Evolutionary conservation across 2,329 filamentous ascomycete genomes (phyloP).

Genomic region (Neofusicoccum cordaticola): DNA sequence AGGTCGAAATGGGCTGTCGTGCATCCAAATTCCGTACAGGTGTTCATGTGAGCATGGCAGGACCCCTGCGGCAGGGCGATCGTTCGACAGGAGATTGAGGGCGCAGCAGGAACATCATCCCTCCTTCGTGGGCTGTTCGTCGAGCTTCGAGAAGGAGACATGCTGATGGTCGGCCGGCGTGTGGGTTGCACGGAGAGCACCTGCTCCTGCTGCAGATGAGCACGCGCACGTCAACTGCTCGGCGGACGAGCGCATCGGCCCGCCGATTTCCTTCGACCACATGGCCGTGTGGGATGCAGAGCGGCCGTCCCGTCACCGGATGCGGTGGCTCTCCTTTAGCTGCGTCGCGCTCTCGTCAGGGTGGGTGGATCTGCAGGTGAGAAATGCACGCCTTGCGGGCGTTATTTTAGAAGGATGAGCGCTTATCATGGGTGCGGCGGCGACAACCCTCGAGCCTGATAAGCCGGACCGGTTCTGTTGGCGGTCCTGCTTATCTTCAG

Average conservation of each 20-base stretch:
- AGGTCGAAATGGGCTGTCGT: not conserved
- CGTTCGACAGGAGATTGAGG: not conserved
- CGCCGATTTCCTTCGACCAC: not conserved
- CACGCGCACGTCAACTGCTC: not conserved
- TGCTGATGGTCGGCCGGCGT: not conserved
- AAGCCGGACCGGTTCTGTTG: not conserved
- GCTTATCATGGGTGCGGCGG: not conserved
- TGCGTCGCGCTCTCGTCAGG: not conserved
- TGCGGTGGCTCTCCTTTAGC: not conserved
- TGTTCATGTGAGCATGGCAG: not conserved
- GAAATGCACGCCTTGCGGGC: not conserved
- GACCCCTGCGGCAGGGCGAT: not conserved
- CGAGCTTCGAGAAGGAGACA: not conserved
- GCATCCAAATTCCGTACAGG: not conserved
- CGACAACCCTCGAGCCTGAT: not conserved
- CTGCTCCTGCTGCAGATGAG: not conserved
- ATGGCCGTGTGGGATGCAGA: not conserved
- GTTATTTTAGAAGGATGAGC: not conserved
- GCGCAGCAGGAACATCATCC: not conserved
- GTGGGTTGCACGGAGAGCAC: not conserved
- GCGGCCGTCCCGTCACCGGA: not conserved
- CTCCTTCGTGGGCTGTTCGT: not conserved
- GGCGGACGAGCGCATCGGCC: not conserved
- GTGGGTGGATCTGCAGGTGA: not conserved
- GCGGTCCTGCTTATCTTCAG: not conserved